Evolutionary conservation across 2,329 filamentous ascomycete species (phyloP), one percentile per base, ranked within the genome.

Genomic region (Diaporthe amygdali): DNA sequence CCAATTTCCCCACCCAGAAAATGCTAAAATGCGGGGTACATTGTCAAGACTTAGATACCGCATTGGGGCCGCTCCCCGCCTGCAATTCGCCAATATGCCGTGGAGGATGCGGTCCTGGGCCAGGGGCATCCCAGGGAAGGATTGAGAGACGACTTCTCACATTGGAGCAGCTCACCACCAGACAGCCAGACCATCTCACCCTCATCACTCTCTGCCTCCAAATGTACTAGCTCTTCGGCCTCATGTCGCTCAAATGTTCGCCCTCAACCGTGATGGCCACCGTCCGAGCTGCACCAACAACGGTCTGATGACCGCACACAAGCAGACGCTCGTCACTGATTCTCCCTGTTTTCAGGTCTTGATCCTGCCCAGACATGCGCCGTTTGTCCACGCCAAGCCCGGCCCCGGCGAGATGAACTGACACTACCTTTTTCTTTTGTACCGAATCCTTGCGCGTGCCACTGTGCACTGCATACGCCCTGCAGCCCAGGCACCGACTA

Each of bases 161-260:
- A n/a, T 32, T 2, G n/a, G 4, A 9, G n/a, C 37, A 39, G 55
- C 55, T 59, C 32, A 51, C 44, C 25, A 46, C 5, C 22, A 15
- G 22, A 14, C 7, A n/a, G 32, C 41, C 46, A n/a, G 32, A 47
- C 30, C 39, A 22, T 15, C 37, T 32, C 27, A 41, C 34, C 37
- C 12, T 10, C 41, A 27, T 49, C 22, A 14, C 27, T 27, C 14
- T 27, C 1, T 27, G 32, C 32, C 61, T 25, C n/a, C 41, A 30
- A 22, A 2, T 6, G 47, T 32, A 41, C 37, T 44, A 67, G 64
- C 49, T 32, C 64, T 5, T 25, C 49, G 37, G 64, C 49, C 64
- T 54, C 34, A 67, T 67, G 64, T 67, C 64, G 37, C 49, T 47
- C 39, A 68, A 56, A 46, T 56, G 39, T 51, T 22, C 46, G 66